Base-by-base conservation (phyloP, 2,329 filamentous ascomycete species). In the Curvularia spicifera region DNA sequence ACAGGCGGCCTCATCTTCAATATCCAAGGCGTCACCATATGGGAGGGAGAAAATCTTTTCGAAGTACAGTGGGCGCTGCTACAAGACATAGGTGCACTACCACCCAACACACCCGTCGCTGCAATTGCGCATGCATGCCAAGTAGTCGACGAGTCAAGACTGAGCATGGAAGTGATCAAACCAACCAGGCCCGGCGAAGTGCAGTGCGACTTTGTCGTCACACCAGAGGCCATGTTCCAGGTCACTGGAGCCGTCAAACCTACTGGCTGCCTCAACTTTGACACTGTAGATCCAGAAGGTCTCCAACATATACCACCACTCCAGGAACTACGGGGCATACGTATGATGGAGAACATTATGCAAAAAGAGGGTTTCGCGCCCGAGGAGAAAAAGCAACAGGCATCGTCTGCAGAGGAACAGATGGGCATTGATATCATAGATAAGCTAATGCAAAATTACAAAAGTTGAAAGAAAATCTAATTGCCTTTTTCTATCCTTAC, bases 41-140 rank as follows among this genome's bases (percentile, higher is more conserved):
- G 78, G 37, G 79, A 79, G 57, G 78, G 78, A 0, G 72, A 76
- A 45, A 73, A 77, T 10, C 73, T 77, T 44, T 81, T 81, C 44
- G 79, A 81, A 46, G 69, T 81, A 6, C 79, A 80, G 55, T 81
- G 78, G 78, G 77, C 68, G 0, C 74, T 81, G 64, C 64, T 81
- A 26, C 71, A 68, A 26, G 70, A 74, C 18, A 61, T 78, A 12
- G 70, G 72, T 4, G 60, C 74, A 10, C 66, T 80, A 6, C 53
- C 51, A 4, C 13, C 47, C 5, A 45, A 60, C 2, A 72, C 73
- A 5, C 65, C 67, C 0, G 75, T 76, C 2, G 66, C 76, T 1
- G 75, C 73, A 5, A 53, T 81, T 5, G 78, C 76, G 7, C 79
- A 81, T 61, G 70, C 74, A 18, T 81, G 78, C 53, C 79, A 81